Evolutionary conservation across 345 rosid species (phyloP).

Genomic region (Gossypium raimondii): DNA sequence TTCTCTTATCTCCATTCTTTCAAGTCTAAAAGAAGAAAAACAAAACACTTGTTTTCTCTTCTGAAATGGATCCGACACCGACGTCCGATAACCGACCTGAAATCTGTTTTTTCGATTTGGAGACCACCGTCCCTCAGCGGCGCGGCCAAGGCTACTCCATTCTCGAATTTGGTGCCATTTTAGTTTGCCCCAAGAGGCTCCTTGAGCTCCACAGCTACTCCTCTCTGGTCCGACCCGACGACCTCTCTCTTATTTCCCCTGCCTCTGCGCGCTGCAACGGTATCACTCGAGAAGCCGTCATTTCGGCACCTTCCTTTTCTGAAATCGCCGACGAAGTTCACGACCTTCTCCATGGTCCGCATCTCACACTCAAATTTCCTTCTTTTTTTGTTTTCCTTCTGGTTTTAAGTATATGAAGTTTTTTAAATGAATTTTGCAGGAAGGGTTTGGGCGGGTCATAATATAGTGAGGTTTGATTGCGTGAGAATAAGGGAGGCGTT

Average conservation of each 20-base stretch:
- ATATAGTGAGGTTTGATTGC: slow-evolving; percentile 83
- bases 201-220: slow-evolving; percentile 68
- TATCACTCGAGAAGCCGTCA: slow-evolving; percentile 52
- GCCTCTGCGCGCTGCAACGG: slow-evolving; percentile 65
- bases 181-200: slow-evolving; percentile 75
- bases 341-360: slow-evolving; percentile 67
- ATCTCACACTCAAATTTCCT: neutral
- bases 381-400: no score
- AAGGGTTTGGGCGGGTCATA: slow-evolving; percentile 97
- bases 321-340: slow-evolving; percentile 70
- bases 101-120: slow-evolving; percentile 86
- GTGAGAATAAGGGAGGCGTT: slow-evolving; percentile 75
- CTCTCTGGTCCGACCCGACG: slow-evolving; percentile 65
- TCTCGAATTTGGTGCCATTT: slow-evolving; percentile 85
- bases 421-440: slow-evolving; percentile 33
- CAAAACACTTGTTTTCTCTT: neutral
- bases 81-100: slow-evolving; percentile 42
- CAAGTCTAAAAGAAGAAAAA: neutral
- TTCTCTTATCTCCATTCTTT: neutral
- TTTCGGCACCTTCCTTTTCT: slow-evolving; percentile 53
- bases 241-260: slow-evolving; percentile 52
- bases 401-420: neutral
- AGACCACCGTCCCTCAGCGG: slow-evolving; percentile 68
- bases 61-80: slow-evolving; percentile 23
- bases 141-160: slow-evolving; percentile 56